These are phyloP conservation scores for Fusarium sp. DNA, from an alignment of 2,329 filamentous ascomycete species.

Conservation along the genomic window DNA sequence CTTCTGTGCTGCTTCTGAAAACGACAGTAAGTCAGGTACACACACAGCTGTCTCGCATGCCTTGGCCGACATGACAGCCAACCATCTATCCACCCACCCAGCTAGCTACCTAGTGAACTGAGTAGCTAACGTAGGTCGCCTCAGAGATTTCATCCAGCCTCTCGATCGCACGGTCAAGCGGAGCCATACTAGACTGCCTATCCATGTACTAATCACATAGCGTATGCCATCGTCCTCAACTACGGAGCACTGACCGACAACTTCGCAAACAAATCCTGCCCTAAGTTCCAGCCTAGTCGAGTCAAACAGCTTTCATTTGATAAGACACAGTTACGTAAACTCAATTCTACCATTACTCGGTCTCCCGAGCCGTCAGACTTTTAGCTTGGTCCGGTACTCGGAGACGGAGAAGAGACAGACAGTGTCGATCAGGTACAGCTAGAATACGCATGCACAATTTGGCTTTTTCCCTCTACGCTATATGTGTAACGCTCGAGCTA, in stretches of 20 bases:
- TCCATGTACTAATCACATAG: background rate
- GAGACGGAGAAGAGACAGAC: conserved; percentile 12
- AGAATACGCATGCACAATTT: conserved; percentile 16
- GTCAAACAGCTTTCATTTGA: conserved; percentile 18
- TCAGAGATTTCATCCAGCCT: conserved; percentile 4
- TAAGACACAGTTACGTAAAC: conserved; percentile 28
- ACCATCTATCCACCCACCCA: background rate
- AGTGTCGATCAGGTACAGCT: conserved; percentile 36
- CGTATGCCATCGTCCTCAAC: conserved; percentile 4
- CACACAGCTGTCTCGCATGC: background rate
- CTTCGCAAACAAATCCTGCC: conserved; percentile 13
- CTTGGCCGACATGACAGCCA: conserved; percentile 11
- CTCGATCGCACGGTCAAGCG: conserved; percentile 11
- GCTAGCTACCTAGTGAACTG: background rate
- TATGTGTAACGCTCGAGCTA: background rate
- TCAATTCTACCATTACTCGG: conserved; percentile 27
- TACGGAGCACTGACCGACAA: conserved; percentile 18
- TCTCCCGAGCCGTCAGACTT: conserved; percentile 2
- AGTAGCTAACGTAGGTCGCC: background rate
- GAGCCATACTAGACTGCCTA: conserved; percentile 5
- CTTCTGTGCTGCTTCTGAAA: conserved; percentile 25
- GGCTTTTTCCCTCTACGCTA: conserved; percentile 15
- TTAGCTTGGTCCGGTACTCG: conserved; percentile 27
- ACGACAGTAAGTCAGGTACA: conserved; percentile 6
- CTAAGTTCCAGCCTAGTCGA: conserved; percentile 11